phyloP scores from a whole-genome alignment of 2,329 filamentous ascomycete genomes.

The Teratosphaeria gauchensis region DNA sequence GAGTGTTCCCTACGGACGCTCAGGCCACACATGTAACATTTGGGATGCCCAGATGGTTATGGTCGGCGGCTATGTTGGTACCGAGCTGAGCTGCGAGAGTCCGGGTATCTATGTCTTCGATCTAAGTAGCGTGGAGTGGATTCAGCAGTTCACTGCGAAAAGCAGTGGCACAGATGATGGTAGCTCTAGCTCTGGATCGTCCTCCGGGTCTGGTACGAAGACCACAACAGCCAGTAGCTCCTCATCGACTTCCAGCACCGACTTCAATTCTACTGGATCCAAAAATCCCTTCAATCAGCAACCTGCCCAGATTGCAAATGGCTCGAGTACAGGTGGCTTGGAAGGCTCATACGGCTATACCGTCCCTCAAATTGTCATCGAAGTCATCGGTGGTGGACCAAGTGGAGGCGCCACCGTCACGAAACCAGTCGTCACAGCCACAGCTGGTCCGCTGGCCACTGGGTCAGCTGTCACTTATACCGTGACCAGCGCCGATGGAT shows the following conservation, averaged over 20 bases:
- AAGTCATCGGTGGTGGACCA: slow-evolving; percentile 57
- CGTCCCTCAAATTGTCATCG: slow-evolving; percentile 55
- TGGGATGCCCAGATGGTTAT: slow-evolving; percentile 59
- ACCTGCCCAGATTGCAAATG: slow-evolving; percentile 36
- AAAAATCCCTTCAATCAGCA: slow-evolving; percentile 41
- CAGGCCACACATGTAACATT: slow-evolving; percentile 45
- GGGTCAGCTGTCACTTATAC: slow-evolving; percentile 62
- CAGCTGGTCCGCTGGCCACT: slow-evolving; percentile 60
- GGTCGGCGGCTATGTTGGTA: slow-evolving; percentile 61
- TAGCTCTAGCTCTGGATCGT: slow-evolving; percentile 10
- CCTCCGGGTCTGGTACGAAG: slow-evolving; percentile 1
- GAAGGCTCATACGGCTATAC: slow-evolving; percentile 55
- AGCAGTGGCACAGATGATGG: slow-evolving; percentile 37
- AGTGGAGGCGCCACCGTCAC: slow-evolving; percentile 62
- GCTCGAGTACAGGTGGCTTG: slow-evolving; percentile 46
- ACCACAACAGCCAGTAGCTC: slow-evolving; percentile 4
- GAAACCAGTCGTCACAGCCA: slow-evolving; percentile 52
- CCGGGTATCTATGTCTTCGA: slow-evolving; percentile 71
- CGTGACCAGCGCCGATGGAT: slow-evolving; percentile 41
- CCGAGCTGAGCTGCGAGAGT: slow-evolving; percentile 52
- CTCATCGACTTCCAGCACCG: slow-evolving; percentile 5
- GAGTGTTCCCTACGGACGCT: slow-evolving; percentile 46
- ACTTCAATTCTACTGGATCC: slow-evolving; percentile 19
- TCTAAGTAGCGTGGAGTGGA: slow-evolving; percentile 59
- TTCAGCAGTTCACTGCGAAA: slow-evolving; percentile 57